phyloP scores from a whole-genome alignment of 345 rosid species.

The Linum usitatissimum region DNA sequence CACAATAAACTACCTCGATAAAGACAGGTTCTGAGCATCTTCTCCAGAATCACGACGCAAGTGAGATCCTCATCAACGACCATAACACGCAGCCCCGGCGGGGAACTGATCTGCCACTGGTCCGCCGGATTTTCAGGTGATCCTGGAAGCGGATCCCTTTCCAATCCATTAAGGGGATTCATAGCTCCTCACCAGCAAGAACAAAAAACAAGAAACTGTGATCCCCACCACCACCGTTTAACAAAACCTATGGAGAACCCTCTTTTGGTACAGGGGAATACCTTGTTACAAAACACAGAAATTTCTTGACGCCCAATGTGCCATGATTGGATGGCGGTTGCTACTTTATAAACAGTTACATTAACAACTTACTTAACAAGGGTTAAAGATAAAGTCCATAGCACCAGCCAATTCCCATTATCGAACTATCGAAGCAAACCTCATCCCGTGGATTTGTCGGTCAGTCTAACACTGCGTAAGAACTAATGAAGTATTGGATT shows the following conservation, averaged over 20 bases:
- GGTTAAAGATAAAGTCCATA: background rate
- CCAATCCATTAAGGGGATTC: slow-evolving; percentile 58
- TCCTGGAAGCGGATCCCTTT: slow-evolving; percentile 59
- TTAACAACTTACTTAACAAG: too few species aligned
- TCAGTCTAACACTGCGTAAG: too few species aligned
- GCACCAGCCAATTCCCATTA: too few species aligned
- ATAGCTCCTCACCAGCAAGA: slow-evolving; percentile 19
- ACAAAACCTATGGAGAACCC: too few species aligned
- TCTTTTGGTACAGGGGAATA: too few species aligned
- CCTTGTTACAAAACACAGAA: too few species aligned
- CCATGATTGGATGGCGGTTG: too few species aligned
- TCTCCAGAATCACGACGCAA: slow-evolving; percentile 82
- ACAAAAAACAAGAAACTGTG: slow-evolving; percentile 9
- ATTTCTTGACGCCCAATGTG: too few species aligned
- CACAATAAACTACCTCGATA: slow-evolving; percentile 49
- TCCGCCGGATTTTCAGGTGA: slow-evolving; percentile 34
- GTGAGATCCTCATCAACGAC: slow-evolving; percentile 95
- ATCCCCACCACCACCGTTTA: slow-evolving; percentile 7
- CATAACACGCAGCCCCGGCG: slow-evolving; percentile 65
- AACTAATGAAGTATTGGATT: too few species aligned
- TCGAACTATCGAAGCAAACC: slow-evolving; percentile 2
- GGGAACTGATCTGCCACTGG: slow-evolving; percentile 64
- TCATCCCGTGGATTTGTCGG: too few species aligned
- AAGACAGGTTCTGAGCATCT: slow-evolving; percentile 67
- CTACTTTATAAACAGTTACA: too few species aligned